Percentiles rank a stretch among this genome's conserved stretches.
phyloP scores from a whole-genome alignment of 805 yeast species.

The Saccharomycopsis olivae region DNA sequence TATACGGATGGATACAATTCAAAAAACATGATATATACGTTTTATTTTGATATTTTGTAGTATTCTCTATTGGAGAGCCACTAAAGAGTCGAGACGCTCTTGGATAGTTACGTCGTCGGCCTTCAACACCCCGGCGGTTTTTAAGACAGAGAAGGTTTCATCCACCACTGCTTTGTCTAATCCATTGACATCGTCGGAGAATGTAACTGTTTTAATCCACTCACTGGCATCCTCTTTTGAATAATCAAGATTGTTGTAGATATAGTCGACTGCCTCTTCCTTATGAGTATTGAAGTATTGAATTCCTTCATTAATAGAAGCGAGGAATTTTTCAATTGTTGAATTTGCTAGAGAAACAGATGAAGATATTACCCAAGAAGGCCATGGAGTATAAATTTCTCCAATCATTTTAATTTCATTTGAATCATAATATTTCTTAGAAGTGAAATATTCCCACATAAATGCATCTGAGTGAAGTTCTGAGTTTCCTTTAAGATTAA shows the following conservation, averaged over 20 bases:
- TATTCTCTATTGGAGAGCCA: no score
- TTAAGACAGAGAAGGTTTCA: constrained; percentile 47
- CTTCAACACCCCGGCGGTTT: constrained; percentile 48
- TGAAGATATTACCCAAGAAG: constrained; percentile 79
- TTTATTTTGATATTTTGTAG: no score
- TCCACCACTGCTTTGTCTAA: constrained; percentile 38
- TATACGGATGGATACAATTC: no score
- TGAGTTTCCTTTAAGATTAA: constrained; percentile 34
- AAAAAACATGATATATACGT: no score
- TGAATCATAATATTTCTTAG: constrained; percentile 72
- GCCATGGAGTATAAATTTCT: constrained; percentile 92
- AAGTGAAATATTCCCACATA: constrained; percentile 94
- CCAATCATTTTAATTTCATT: constrained; percentile 77
- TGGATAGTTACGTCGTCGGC: constrained; percentile 29
- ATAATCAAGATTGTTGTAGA: constrained; percentile 63
- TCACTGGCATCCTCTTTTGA: constrained; percentile 63
- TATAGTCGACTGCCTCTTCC: constrained; percentile 58
- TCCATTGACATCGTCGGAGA: constrained; percentile 35
- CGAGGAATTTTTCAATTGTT: constrained; percentile 31
- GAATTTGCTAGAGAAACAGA: constrained; percentile 27
- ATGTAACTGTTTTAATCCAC: constrained; percentile 75
- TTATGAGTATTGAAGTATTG: constrained; percentile 47
- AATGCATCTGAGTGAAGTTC: constrained; percentile 53
- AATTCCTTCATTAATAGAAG: constrained; percentile 57
- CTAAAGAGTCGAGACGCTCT: no score